phyloP scores from a whole-genome alignment of 116 monocot species.

The Trichopus zeylanicus region DNA sequence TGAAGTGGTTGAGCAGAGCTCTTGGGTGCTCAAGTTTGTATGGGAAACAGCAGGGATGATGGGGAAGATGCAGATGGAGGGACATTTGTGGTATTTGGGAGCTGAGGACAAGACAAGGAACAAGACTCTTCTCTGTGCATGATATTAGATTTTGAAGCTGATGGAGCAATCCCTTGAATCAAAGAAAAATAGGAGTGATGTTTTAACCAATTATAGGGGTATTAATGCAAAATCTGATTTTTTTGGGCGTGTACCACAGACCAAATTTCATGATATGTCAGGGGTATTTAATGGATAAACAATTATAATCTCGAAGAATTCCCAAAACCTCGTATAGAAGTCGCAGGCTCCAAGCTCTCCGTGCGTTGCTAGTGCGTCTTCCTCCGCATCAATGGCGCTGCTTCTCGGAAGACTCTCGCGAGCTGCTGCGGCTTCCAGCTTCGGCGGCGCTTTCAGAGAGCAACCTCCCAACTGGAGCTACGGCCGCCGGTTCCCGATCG shows the following conservation, averaged over 20 bases:
- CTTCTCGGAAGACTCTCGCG: slow-evolving; percentile 30
- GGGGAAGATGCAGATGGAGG: slow-evolving; percentile 40
- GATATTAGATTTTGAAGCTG: slow-evolving; percentile 15
- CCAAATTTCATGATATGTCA: too few species aligned
- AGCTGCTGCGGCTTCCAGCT: slow-evolving; percentile 11
- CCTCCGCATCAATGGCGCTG: slow-evolving; percentile 26
- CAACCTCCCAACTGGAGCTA: slow-evolving; percentile 15
- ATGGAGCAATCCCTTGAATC: neutral
- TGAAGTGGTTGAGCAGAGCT: slow-evolving; percentile 61
- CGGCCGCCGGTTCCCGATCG: slow-evolving; percentile 36
- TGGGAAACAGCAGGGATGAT: slow-evolving; percentile 65
- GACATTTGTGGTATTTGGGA: slow-evolving; percentile 67
- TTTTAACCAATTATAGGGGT: too few species aligned
- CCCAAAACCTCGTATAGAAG: too few species aligned
- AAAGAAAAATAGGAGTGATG: too few species aligned
- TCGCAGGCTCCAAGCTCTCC: too few species aligned
- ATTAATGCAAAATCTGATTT: too few species aligned
- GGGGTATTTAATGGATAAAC: too few species aligned
- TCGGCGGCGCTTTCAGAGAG: slow-evolving; percentile 23
- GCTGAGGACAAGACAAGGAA: slow-evolving; percentile 48
- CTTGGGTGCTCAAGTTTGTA: slow-evolving; percentile 66
- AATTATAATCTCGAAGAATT: too few species aligned
- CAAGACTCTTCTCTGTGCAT: slow-evolving; percentile 50
- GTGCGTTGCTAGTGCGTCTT: too few species aligned
- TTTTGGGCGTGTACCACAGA: too few species aligned